A percentile compares a stretch with the other conserved stretches of the same genome.
Evolutionary conservation across 1,284 basidiomycete species (phyloP).

Genomic region (Ceratobasidium sp.): DNA sequence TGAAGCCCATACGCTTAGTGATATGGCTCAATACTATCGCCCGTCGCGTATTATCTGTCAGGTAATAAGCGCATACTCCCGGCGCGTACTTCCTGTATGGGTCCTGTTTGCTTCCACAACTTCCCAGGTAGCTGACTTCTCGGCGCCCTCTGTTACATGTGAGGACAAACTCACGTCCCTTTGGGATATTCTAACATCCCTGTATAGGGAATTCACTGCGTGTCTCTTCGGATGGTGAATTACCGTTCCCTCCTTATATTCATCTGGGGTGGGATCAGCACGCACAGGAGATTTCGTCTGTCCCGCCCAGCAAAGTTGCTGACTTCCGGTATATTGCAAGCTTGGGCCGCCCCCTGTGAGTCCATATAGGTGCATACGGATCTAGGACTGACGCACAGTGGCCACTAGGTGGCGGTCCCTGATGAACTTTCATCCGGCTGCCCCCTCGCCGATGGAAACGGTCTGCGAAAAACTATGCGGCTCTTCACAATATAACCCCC

Average conservation of each 20-base stretch:
- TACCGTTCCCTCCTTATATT: constrained; percentile 3
- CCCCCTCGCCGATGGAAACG: background rate
- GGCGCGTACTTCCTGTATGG: background rate
- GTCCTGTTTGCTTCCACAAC: constrained; percentile 6
- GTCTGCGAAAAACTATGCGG: constrained; percentile 2
- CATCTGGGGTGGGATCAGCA: constrained; percentile 6
- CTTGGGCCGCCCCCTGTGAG: background rate
- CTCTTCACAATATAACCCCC: background rate
- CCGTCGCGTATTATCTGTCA: background rate
- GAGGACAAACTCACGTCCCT: background rate
- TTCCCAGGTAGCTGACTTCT: constrained; percentile 3
- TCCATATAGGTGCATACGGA: background rate
- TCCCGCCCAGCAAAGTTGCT: background rate
- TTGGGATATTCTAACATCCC: background rate
- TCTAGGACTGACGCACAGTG: background rate
- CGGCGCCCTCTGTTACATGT: background rate
- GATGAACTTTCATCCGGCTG: background rate
- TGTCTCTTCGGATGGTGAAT: background rate
- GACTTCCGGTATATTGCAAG: background rate
- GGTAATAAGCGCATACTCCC: background rate
- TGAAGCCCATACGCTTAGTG: background rate
- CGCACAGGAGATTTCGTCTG: background rate
- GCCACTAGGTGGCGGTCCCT: constrained; percentile 5
- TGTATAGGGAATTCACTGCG: background rate
- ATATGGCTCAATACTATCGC: background rate